phyloP scores from a whole-genome alignment of 371 early-diverging fungal genomes.

The Lichtheimia ramosa region DNA sequence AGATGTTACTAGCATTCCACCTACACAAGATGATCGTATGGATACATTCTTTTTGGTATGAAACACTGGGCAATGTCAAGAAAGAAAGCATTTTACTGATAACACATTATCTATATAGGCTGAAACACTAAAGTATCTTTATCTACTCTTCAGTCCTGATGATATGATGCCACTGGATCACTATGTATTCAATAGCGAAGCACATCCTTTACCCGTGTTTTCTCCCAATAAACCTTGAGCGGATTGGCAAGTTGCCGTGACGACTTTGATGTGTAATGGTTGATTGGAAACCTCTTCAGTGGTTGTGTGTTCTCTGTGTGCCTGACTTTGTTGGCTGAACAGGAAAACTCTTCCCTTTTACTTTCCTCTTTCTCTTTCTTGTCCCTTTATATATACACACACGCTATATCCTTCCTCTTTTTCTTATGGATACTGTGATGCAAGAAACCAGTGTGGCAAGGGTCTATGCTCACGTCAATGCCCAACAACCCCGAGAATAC shows the following conservation, averaged over 20 bases:
- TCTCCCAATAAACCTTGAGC: slow-evolving; percentile 3
- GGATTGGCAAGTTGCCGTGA: neutral
- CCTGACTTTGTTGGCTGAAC: neutral
- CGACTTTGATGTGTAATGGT: neutral
- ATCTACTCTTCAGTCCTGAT: slow-evolving; percentile 76
- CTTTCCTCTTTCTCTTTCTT: neutral
- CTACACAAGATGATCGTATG: slow-evolving; percentile 69
- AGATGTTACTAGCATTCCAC: slow-evolving; percentile 66
- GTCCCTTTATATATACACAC: neutral
- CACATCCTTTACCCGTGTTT: slow-evolving; percentile 80
- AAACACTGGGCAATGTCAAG: neutral
- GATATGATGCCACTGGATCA: slow-evolving; percentile 74
- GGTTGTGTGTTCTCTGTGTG: neutral
- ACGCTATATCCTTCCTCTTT: neutral
- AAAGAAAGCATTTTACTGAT: neutral
- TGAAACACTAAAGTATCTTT: slow-evolving; percentile 95
- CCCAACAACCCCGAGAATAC: slow-evolving; percentile 74
- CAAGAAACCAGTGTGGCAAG: slow-evolving; percentile 55
- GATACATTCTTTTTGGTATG: slow-evolving; percentile 71
- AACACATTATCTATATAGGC: slow-evolving; percentile 51
- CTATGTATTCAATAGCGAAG: slow-evolving; percentile 90
- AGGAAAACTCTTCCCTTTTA: too few species aligned
- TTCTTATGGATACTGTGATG: slow-evolving; percentile 20
- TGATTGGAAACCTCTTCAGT: neutral
- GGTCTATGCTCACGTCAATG: slow-evolving; percentile 84